A percentile compares a stretch with the other conserved stretches of the same genome.
Conservation (phyloP, 768 basidiomycete species). For the Calocybe gangraenosa region DNA sequence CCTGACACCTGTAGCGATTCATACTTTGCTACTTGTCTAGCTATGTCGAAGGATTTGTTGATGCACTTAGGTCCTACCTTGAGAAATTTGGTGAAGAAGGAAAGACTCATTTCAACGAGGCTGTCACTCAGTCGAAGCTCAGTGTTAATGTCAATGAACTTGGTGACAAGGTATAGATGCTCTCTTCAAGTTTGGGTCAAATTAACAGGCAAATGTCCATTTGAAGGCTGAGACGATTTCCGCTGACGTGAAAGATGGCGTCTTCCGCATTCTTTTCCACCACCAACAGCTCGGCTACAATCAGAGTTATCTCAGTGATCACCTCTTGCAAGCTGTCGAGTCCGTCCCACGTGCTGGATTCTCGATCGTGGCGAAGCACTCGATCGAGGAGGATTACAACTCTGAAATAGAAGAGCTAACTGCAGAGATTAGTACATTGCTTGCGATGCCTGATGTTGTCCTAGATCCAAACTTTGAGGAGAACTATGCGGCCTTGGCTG, state of each 20-base stretch:
- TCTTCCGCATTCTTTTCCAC: slow-evolving; percentile 35
- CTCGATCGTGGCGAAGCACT: slow-evolving; percentile 30
- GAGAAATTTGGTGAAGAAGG: slow-evolving; percentile 31
- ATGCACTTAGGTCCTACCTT: slow-evolving; percentile 25
- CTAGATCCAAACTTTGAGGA: slow-evolving; percentile 36
- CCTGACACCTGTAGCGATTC: too few relatives aligned
- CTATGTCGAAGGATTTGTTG: slow-evolving; percentile 33
- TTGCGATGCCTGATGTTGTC: slow-evolving; percentile 28
- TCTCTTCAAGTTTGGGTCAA: neutral
- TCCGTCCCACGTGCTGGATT: slow-evolving; percentile 26
- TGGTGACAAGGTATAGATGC: slow-evolving; percentile 21
- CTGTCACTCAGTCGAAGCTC: slow-evolving; percentile 29
- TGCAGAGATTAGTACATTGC: slow-evolving; percentile 25
- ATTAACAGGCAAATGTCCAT: neutral
- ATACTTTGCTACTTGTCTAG: slow-evolving; percentile 15
- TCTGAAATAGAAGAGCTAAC: slow-evolving; percentile 25
- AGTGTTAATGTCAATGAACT: slow-evolving; percentile 28
- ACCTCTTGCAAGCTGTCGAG: slow-evolving; percentile 29
- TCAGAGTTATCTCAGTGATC: slow-evolving; percentile 20
- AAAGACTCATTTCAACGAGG: slow-evolving; percentile 33
- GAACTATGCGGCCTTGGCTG: slow-evolving; percentile 25
- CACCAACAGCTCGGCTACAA: slow-evolving; percentile 30
- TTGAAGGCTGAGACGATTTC: slow-evolving; percentile 26
- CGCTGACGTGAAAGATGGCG: slow-evolving; percentile 33
- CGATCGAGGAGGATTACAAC: slow-evolving; percentile 30